Evolutionary conservation across 2,329 filamentous ascomycete species (phyloP).

Genomic region (Colletotrichum simmondsii): DNA sequence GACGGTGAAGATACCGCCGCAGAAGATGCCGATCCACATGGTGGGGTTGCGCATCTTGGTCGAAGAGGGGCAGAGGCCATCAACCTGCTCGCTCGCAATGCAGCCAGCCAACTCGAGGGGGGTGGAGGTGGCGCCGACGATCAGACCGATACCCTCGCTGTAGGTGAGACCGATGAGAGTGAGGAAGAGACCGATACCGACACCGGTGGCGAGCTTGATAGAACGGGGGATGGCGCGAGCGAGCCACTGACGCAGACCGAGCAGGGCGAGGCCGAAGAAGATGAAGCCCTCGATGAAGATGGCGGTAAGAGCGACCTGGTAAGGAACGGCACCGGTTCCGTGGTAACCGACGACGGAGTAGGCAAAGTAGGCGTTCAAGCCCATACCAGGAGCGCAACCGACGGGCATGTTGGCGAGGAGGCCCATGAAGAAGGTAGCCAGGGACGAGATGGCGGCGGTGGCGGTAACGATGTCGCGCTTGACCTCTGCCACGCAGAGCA

Average conservation of each 20-base stretch:
- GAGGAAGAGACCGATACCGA: conserved; percentile 86
- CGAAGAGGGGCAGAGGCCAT: conserved; percentile 69
- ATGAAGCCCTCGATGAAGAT: conserved; percentile 91
- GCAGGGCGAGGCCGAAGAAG: conserved; percentile 81
- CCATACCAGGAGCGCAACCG: conserved; percentile 56
- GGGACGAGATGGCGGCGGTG: conserved; percentile 83
- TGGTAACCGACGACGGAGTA: conserved; percentile 80
- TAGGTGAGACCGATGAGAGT: conserved; percentile 83
- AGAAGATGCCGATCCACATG: conserved; percentile 92
- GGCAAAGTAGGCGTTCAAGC: conserved; percentile 88
- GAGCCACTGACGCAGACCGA: conserved; percentile 89
- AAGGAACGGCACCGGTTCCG: conserved; percentile 79
- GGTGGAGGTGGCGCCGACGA: conserved; percentile 75
- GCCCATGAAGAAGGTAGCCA: conserved; percentile 87
- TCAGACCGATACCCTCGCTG: conserved; percentile 82
- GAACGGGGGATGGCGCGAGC: conserved; percentile 84
- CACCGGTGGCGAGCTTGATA: conserved; percentile 88
- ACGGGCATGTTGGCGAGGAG: conserved; percentile 78
- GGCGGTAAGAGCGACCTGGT: conserved; percentile 81
- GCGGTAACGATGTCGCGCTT: conserved; percentile 86
- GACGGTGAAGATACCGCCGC: conserved; percentile 82
- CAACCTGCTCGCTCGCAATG: conserved; percentile 40
- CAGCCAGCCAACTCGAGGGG: conserved; percentile 84
- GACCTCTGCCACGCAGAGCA: conserved; percentile 71
- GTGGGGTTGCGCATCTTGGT: conserved; percentile 85